A percentile compares a stretch with the other conserved stretches of the same genome.
These are phyloP conservation scores for Kwoniella europaea DNA, from an alignment of 768 basidiomycete genomes.

Conservation along the genomic window DNA sequence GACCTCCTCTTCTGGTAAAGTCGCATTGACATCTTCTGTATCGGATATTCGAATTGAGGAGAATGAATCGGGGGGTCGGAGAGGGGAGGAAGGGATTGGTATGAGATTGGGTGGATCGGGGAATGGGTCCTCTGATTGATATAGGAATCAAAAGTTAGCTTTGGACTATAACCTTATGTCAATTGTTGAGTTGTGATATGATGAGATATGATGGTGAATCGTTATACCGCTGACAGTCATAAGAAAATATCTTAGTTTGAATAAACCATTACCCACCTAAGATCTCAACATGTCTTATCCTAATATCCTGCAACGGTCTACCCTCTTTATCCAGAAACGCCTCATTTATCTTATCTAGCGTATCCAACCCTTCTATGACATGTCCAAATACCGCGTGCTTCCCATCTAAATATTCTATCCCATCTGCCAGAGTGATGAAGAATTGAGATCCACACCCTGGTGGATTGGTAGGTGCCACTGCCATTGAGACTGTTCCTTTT, in stretches of 20 bases:
- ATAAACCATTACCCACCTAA: conserved; percentile 67
- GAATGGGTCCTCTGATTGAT: conserved; percentile 83
- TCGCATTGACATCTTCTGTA: conserved; percentile 85
- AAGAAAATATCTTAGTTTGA: no score
- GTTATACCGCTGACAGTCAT: no score
- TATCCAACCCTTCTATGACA: conserved; percentile 92
- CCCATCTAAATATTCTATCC: conserved; percentile 93
- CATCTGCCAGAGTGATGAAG: conserved; percentile 88
- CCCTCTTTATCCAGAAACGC: conserved; percentile 86
- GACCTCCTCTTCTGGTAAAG: conserved; percentile 82
- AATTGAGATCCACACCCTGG: conserved; percentile 90
- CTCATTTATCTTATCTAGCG: conserved; percentile 89
- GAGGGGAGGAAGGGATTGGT: conserved; percentile 75
- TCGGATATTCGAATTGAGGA: conserved; percentile 79
- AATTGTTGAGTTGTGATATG: neutral
- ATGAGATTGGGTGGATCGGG: conserved; percentile 80
- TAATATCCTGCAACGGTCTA: conserved; percentile 87
- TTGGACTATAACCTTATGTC: neutral
- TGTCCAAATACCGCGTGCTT: conserved; percentile 93
- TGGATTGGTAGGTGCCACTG: conserved; percentile 72
- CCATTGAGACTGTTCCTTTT: conserved; percentile 95
- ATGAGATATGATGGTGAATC: neutral
- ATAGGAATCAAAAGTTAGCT: neutral
- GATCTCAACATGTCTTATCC: conserved; percentile 93
- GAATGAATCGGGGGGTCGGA: conserved; percentile 73